Evolutionary conservation across 2,329 filamentous ascomycete genomes (phyloP).

Genomic region (Lecanoromycetidae sp.): DNA sequence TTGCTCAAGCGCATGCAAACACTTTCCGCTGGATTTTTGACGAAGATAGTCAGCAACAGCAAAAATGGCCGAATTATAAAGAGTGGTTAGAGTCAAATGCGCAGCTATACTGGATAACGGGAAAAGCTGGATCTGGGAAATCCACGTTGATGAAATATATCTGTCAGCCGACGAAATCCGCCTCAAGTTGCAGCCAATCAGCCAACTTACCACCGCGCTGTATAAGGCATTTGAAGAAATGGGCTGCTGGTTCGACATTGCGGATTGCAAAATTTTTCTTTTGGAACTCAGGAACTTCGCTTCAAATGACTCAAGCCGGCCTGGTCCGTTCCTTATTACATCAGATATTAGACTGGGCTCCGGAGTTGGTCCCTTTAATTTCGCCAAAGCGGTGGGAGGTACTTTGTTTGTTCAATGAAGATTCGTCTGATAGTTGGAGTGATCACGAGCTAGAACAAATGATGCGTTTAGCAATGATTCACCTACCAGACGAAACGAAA

Average conservation of each 20-base stretch:
- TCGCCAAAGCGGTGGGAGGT: conserved; percentile 10
- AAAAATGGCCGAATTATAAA: conserved; percentile 5
- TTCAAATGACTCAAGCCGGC: conserved; percentile 19
- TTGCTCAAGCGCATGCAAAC: conserved; percentile 8
- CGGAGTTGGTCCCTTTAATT: background rate
- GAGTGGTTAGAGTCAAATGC: conserved; percentile 13
- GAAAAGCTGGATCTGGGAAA: conserved; percentile 19
- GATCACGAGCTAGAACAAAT: background rate
- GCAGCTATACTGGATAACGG: conserved; percentile 17
- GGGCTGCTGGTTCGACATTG: conserved; percentile 7
- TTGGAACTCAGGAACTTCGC: conserved; percentile 19
- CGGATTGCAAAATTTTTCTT: conserved; percentile 22
- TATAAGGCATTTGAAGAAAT: background rate
- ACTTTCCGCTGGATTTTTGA: conserved; percentile 16
- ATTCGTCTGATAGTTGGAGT: background rate
- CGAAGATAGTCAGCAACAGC: background rate
- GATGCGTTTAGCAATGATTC: too few relatives aligned
- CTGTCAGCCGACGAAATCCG: conserved; percentile 2
- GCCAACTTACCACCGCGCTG: too few relatives aligned
- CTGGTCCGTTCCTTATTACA: conserved; percentile 19
- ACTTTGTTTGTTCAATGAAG: conserved; percentile 1
- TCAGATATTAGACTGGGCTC: conserved; percentile 4
- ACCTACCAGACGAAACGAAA: too few relatives aligned
- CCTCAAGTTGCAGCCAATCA: too few relatives aligned
- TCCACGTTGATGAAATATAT: conserved; percentile 19